phyloP scores from a whole-genome alignment of 169 alveolate genomes.

The Theileria annulata region DNA sequence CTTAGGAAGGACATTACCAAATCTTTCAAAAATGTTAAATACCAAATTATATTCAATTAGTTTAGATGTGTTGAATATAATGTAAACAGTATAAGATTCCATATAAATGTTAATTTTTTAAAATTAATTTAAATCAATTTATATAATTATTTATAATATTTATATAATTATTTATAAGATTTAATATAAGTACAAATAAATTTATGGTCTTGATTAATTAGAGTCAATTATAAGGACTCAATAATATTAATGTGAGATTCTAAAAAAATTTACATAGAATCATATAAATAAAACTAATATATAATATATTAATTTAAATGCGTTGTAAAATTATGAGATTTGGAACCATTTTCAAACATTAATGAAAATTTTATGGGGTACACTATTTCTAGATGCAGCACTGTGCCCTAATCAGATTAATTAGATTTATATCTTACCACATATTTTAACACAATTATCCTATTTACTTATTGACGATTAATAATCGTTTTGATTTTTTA shows the following conservation, averaged over 20 bases:
- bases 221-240: too few species aligned
- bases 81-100: not conserved
- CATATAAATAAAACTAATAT: not conserved
- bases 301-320: not conserved
- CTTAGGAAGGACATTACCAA: conserved; percentile 82
- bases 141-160: too few species aligned
- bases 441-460: not conserved
- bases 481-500: not conserved
- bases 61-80: conserved; percentile 47
- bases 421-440: not conserved
- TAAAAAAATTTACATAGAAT: not conserved
- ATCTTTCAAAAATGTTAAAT: conserved; percentile 68
- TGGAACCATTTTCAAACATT: not conserved
- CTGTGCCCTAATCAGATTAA: not conserved
- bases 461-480: not conserved
- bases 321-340: not conserved
- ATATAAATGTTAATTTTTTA: too few species aligned
- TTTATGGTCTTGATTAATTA: too few species aligned
- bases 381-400: conserved; percentile 1
- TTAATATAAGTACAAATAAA: too few species aligned
- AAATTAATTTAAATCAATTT: too few species aligned
- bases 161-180: too few species aligned
- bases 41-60: conserved; percentile 22
- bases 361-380: conserved; percentile 4
- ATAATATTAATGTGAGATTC: too few species aligned